phyloP scores from a whole-genome alignment of 345 rosid genomes.

The Alliaria petiolata region DNA sequence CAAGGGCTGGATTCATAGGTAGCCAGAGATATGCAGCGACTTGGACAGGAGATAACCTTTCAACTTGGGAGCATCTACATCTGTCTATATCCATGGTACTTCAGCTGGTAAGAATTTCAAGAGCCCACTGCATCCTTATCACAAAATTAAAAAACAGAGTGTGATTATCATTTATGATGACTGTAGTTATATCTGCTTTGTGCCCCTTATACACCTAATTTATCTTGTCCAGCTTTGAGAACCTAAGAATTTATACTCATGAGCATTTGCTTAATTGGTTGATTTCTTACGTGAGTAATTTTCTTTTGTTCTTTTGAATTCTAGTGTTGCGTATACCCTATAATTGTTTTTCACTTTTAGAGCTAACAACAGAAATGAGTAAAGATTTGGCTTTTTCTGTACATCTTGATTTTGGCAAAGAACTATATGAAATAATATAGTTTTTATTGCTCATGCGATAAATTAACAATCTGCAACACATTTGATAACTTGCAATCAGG shows the following conservation, averaged over 20 bases:
- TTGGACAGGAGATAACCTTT: slow-evolving; percentile 95
- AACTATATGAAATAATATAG: neutral
- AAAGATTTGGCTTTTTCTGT: neutral
- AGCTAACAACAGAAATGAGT: slow-evolving; percentile 4
- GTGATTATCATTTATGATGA: neutral
- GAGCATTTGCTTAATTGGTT: neutral
- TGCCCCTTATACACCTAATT: neutral
- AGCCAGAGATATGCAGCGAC: slow-evolving; percentile 91
- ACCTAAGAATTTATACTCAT: neutral
- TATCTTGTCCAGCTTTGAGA: neutral
- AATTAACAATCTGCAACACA: neutral
- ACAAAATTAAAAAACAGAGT: neutral
- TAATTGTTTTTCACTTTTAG: neutral
- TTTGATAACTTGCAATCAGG: slow-evolving; percentile 40
- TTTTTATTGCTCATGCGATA: neutral
- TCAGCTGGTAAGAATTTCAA: slow-evolving; percentile 66
- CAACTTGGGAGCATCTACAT: slow-evolving; percentile 90
- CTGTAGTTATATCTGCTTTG: neutral
- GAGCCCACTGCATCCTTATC: neutral
- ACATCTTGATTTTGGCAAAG: neutral
- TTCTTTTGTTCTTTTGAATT: neutral
- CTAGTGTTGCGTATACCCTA: neutral
- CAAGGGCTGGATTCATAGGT: slow-evolving; percentile 93
- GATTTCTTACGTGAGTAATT: neutral
- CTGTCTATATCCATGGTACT: slow-evolving; percentile 93